Base-by-base conservation (phyloP, 768 basidiomycete species). In the Phlebiopsis gigantea region DNA sequence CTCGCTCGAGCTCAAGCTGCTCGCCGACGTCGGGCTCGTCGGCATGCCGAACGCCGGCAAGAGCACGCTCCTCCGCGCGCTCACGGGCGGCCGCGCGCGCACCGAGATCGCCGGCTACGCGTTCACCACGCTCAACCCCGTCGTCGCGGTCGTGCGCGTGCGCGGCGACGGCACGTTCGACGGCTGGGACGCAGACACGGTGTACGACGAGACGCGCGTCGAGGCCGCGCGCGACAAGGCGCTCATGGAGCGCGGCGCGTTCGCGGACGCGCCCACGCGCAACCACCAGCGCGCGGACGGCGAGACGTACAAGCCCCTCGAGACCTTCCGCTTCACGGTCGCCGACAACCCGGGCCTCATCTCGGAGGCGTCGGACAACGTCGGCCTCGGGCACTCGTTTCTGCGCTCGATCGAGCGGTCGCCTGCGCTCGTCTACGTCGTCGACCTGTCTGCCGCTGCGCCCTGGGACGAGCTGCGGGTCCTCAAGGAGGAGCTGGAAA, bases 261-360 rank as follows among this genome's bases (percentile, higher is more conserved):
- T 73, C 58, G 81, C 82, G 6, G 71, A 74, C 55, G 71, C 78
- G 17, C 69, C 71, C 17, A 83, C 82, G 0, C 74, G 81, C 21
- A 83, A 85, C 60, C 77, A 82, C 62, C 58, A 52, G 50, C 52
- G 56, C 15, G 30, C 46, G 21, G 29, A 9, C n/a, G 34, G 25
- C 41, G 49, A 15, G 46, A 39, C 21, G 49, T 45, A 14, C 28
- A 56, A 24, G 8, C 65, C 71, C 10, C 54, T 69, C 14, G 95
- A 98, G 70, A 72, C 76, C 4, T 87, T 92, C 69, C 82, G 97
- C 9, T 97, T 98, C 77, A 97, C 93, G 14, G 85, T 99, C 62
- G 91, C 94, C 34, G 97, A 99, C 72, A 98, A 98, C 67, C 97
- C 97, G 0, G 97, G 97, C 7, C 83, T 98, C 45, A 85, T 98